Percentiles rank a stretch among this genome's conserved stretches.
These are phyloP conservation scores for Scleroderma bovista DNA, from an alignment of 768 basidiomycete species.

Conservation along the genomic window DNA sequence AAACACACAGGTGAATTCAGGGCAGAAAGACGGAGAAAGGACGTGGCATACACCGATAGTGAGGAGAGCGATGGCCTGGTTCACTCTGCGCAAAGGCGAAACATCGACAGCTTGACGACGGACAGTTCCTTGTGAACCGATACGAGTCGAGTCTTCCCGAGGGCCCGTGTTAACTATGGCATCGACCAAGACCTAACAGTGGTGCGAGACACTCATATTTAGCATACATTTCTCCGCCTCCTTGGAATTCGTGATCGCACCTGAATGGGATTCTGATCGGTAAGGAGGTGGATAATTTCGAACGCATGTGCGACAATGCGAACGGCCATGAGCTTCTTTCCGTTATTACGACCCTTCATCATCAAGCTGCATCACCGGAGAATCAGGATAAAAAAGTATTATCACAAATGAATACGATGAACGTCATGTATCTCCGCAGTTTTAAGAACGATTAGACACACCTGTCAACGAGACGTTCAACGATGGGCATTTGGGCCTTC, in stretches of 20 bases:
- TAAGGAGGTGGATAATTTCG: conserved; percentile 99
- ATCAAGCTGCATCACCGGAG: conserved; percentile 62
- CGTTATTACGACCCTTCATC: conserved; percentile 99
- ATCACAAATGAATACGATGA: not conserved
- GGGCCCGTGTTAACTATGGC: conserved; percentile 99
- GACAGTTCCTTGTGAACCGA: conserved; percentile 99
- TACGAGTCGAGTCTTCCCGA: conserved; percentile 99
- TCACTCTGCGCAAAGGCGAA: conserved; percentile 95
- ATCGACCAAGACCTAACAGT: conserved; percentile 79
- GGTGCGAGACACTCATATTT: no score
- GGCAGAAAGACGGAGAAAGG: not conserved
- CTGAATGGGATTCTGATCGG: conserved; percentile 99
- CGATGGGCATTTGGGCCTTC: conserved; percentile 99
- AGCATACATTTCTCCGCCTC: not conserved
- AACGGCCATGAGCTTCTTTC: conserved; percentile 98
- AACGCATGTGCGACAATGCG: conserved; percentile 99
- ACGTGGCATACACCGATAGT: conserved; percentile 80
- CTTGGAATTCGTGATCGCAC: conserved; percentile 37
- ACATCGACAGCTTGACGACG: conserved; percentile 99
- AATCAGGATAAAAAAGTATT: not conserved
- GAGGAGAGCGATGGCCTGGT: conserved; percentile 93
- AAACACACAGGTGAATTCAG: not conserved
- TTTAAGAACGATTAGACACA: conserved; percentile 29
- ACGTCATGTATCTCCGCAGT: not conserved
- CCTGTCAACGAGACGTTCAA: conserved; percentile 98